These are phyloP conservation scores for Elongisporangium prolatum DNA, from an alignment of 352 stramenopile genomes.

Conservation along the genomic window DNA sequence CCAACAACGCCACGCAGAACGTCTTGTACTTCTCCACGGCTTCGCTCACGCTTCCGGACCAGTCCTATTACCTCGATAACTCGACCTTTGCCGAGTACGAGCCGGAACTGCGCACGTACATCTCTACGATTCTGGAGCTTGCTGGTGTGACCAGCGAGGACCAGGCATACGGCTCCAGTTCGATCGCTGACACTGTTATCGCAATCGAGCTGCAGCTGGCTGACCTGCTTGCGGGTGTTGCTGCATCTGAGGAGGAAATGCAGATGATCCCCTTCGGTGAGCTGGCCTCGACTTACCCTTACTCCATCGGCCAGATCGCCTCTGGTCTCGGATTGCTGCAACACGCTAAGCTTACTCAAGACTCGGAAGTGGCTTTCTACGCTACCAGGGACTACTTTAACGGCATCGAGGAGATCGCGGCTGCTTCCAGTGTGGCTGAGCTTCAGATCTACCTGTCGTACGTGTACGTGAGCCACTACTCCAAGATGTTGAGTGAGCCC, in stretches of 20 bases:
- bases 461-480: conserved; percentile 28
- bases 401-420: conserved; percentile 1
- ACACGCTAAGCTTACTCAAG: conserved; percentile 3
- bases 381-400: conserved; percentile 8
- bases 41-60: conserved; percentile 76
- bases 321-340: conserved; percentile 5
- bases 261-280: neutral
- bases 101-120: conserved; percentile 27
- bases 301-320: conserved; percentile 5
- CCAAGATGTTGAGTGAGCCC: conserved; percentile 28
- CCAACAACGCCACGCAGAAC: conserved; percentile 63
- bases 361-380: conserved; percentile 8
- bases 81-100: conserved; percentile 27
- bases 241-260: neutral
- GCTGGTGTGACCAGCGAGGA: conserved; percentile 13
- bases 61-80: conserved; percentile 87
- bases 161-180: neutral
- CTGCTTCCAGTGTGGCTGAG: neutral
- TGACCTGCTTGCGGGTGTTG: conserved; percentile 6
- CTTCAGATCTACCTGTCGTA: conserved; percentile 43
- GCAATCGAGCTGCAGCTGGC: conserved; percentile 64
- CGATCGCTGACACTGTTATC: conserved; percentile 34
- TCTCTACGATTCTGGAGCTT: conserved; percentile 30
- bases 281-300: neutral
- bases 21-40: conserved; percentile 70